These are phyloP conservation scores for Fusarium beomiforme DNA, from an alignment of 2,329 filamentous ascomycete species.

Conservation along the genomic window DNA sequence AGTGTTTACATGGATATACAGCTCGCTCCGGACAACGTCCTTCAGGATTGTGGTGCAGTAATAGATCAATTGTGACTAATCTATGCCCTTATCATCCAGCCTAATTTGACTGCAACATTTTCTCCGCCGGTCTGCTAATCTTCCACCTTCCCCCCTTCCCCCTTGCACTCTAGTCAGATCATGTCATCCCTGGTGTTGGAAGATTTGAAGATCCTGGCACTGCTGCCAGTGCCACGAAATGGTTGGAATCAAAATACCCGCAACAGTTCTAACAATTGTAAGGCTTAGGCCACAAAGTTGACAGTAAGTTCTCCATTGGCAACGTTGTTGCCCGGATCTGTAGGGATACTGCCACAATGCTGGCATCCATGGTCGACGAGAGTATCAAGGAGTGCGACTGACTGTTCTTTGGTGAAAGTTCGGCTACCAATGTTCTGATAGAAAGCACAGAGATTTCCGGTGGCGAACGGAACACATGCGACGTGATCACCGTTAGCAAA, in stretches of 20 bases:
- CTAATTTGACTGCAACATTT: background rate
- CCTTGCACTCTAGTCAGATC: background rate
- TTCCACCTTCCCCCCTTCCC: background rate
- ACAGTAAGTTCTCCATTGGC: background rate
- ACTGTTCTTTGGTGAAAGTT: background rate
- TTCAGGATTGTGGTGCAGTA: background rate
- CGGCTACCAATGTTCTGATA: background rate
- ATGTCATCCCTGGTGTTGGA: background rate
- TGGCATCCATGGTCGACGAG: background rate
- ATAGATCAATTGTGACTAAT: background rate
- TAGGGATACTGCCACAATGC: conserved; percentile 2
- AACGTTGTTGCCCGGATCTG: background rate
- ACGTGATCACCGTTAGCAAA: background rate
- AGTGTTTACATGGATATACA: too few relatives aligned
- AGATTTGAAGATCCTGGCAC: background rate
- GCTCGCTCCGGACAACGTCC: background rate
- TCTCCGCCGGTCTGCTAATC: background rate
- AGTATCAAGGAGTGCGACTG: background rate
- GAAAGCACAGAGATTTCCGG: background rate
- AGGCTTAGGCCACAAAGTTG: background rate
- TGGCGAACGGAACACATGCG: background rate
- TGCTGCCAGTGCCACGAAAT: fast-evolving
- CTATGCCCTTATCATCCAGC: background rate
- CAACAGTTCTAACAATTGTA: fast-evolving
- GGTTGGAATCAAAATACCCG: fast-evolving